Conservation (phyloP, 2,329 filamentous ascomycete species). For the Colletotrichum plurivorum region DNA sequence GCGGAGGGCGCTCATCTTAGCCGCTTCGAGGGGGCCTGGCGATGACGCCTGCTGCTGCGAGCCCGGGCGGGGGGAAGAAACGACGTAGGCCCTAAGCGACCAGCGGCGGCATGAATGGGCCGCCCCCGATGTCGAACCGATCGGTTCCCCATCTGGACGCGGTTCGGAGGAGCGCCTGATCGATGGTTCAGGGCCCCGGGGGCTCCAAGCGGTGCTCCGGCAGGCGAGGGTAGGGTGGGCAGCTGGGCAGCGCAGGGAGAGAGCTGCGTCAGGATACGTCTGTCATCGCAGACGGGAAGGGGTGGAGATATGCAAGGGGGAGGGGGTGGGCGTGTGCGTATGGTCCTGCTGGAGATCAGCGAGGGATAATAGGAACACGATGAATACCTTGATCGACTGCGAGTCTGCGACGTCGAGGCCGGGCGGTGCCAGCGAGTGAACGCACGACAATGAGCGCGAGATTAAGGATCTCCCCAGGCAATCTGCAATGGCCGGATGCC, state of each 20-base stretch:
- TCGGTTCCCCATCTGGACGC: neutral
- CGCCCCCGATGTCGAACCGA: neutral
- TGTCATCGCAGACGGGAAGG: conserved; percentile 15
- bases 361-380: conserved; percentile 22
- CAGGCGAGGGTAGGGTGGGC: neutral
- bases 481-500: neutral
- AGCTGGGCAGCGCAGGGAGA: conserved; percentile 9
- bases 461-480: neutral
- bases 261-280: conserved; percentile 5
- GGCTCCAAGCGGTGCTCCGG: neutral
- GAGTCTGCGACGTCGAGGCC: neutral
- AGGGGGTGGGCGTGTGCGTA: neutral
- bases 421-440: conserved; percentile 8
- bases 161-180: conserved; percentile 2
- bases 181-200: neutral
- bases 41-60: neutral
- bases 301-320: neutral
- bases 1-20: conserved; percentile 7
- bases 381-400: conserved; percentile 5
- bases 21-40: conserved; percentile 4
- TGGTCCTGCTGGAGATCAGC: conserved; percentile 10
- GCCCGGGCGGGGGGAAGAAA: neutral
- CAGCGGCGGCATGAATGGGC: neutral
- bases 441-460: neutral
- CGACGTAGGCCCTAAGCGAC: no score